Conservation (phyloP, 177 flowering plant genomes). For the Vitis hybrid region DNA sequence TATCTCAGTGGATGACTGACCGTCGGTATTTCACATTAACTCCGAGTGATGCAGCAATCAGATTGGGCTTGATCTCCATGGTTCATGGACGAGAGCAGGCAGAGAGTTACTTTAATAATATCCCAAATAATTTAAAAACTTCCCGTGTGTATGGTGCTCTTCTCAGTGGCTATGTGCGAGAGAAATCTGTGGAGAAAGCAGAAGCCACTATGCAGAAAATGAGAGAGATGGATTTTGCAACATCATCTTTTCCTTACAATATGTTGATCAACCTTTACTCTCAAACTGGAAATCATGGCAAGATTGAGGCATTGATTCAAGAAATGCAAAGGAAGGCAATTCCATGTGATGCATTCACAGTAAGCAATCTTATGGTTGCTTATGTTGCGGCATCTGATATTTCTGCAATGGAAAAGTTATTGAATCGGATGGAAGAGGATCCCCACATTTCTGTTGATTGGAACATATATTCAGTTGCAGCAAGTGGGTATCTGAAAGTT, state of each 20-base stretch:
- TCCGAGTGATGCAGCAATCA: constrained; percentile 17
- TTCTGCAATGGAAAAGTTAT: constrained; percentile 15
- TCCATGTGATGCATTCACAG: too few species aligned
- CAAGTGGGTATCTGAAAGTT: constrained; percentile 25
- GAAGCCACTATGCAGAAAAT: constrained; percentile 25
- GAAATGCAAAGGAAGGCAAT: constrained; percentile 29
- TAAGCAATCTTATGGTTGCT: neutral
- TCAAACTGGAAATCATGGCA: constrained; percentile 16
- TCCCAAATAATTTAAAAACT: constrained; percentile 12
- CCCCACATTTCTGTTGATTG: constrained; percentile 6
- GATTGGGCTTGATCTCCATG: constrained; percentile 23
- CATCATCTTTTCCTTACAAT: constrained; percentile 23
- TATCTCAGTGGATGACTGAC: constrained; percentile 31
- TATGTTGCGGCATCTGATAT: constrained; percentile 16
- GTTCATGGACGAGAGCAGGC: constrained; percentile 28
- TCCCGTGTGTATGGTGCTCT: constrained; percentile 28
- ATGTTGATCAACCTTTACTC: constrained; percentile 26
- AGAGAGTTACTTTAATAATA: constrained; percentile 24
- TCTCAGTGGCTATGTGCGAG: constrained; percentile 25
- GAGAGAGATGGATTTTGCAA: constrained; percentile 17
- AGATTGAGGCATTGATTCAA: constrained; percentile 19
- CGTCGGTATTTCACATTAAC: neutral
- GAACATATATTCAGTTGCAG: constrained; percentile 21
- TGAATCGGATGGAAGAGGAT: constrained; percentile 13
- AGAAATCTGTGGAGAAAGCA: constrained; percentile 31